Percentiles rank a stretch among this genome's conserved stretches.
phyloP scores from a whole-genome alignment of 78 protist genomes.

The Isochrysis galbana region DNA sequence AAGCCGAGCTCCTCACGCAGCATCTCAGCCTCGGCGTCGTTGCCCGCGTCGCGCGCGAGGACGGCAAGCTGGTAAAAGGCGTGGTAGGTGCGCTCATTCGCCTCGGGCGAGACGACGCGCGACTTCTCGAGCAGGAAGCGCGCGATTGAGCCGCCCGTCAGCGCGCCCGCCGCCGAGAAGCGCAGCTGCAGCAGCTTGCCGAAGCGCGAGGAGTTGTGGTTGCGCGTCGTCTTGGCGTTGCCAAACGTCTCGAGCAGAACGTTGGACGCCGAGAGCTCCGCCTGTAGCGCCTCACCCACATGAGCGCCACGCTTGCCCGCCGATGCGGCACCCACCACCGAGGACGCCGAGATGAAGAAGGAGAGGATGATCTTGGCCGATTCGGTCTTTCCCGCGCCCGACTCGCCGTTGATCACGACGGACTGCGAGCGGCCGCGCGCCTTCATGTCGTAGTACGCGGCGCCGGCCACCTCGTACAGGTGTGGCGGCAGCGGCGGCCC shows the following conservation, averaged over 20 bases:
- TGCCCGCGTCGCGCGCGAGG: neutral
- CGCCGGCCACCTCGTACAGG: neutral
- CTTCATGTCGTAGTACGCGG: neutral
- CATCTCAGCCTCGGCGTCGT: neutral
- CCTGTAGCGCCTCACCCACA: neutral
- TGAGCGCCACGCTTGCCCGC: constrained; percentile 16
- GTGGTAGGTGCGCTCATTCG: constrained; percentile 38
- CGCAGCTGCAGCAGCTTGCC: constrained; percentile 64
- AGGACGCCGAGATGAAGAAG: constrained; percentile 38
- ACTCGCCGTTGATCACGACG: constrained; percentile 40
- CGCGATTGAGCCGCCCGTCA: neutral
- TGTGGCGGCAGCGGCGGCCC: neutral
- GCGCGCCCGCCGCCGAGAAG: constrained; percentile 42
- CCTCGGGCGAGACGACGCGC: constrained; percentile 27
- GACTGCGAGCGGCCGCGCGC: neutral
- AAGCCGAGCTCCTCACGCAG: neutral
- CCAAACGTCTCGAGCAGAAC: constrained; percentile 76
- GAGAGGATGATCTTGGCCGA: constrained; percentile 55
- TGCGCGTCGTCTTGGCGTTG: constrained; percentile 88
- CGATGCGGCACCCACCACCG: constrained; percentile 10
- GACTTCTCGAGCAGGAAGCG: constrained; percentile 35
- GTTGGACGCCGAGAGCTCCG: constrained; percentile 42
- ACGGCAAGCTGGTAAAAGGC: constrained; percentile 16
- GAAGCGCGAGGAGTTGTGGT: constrained; percentile 89
- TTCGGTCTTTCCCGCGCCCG: constrained; percentile 79